phyloP scores from a whole-genome alignment of 176 grass and related monocot genomes.

The Triticum timopheevii region DNA sequence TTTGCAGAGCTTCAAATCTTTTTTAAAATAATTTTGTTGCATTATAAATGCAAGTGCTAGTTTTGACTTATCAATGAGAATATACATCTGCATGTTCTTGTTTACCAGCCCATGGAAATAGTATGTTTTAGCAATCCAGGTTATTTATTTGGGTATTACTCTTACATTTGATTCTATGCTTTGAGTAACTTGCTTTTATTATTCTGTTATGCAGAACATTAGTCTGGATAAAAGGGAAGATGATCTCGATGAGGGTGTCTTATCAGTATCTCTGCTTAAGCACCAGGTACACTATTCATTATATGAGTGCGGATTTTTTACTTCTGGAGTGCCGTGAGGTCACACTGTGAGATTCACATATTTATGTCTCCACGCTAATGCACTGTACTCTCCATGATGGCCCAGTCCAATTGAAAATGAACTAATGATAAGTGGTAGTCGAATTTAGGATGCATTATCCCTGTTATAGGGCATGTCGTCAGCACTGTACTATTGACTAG shows the following conservation, averaged over 20 bases:
- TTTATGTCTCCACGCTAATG: neutral
- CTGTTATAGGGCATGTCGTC: neutral
- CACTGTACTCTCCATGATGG: neutral
- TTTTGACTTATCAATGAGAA: neutral
- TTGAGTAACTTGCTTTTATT: slow-evolving; percentile 30
- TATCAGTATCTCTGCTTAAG: slow-evolving; percentile 83
- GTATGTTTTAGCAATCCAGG: slow-evolving; percentile 7
- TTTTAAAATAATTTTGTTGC: neutral
- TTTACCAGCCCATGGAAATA: slow-evolving; percentile 15
- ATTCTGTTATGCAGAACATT: slow-evolving; percentile 66
- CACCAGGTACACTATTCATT: slow-evolving; percentile 68
- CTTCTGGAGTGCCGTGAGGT: neutral
- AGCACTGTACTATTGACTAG: neutral
- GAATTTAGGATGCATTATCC: slow-evolving; percentile 4
- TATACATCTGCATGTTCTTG: slow-evolving; percentile 7
- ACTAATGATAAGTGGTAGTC: neutral
- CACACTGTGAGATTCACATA: neutral
- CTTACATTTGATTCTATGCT: slow-evolving; percentile 5
- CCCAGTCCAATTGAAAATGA: neutral
- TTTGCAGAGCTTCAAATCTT: neutral
- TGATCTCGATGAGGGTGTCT: slow-evolving; percentile 79
- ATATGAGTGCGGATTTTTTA: neutral
- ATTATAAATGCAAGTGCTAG: neutral
- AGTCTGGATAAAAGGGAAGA: slow-evolving; percentile 72
- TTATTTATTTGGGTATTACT: slow-evolving; percentile 9